Conservation (phyloP, 2,329 filamentous ascomycete genomes). For the Rutstroemia sydowiana region DNA sequence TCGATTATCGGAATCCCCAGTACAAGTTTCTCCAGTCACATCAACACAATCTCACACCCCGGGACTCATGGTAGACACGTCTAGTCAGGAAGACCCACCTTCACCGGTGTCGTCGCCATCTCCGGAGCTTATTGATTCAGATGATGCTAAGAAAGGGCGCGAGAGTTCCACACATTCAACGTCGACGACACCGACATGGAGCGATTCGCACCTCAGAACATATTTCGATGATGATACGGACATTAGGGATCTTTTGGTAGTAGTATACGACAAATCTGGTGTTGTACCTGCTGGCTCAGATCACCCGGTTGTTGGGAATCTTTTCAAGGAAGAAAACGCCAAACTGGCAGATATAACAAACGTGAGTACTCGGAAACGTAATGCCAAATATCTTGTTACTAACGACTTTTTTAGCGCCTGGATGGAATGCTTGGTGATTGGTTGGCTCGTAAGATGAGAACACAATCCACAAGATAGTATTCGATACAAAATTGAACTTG, state of each 20-base stretch:
- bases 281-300: constrained; percentile 73
- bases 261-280: constrained; percentile 88
- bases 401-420: constrained; percentile 50
- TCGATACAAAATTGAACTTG: background rate
- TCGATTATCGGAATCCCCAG: constrained; percentile 59
- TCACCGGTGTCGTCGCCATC: constrained; percentile 58
- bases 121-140: constrained; percentile 48
- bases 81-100: constrained; percentile 59
- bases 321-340: constrained; percentile 84
- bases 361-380: constrained; percentile 37
- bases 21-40: constrained; percentile 54
- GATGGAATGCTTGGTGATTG: constrained; percentile 82
- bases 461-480: constrained; percentile 22
- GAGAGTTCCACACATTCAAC: constrained; percentile 48
- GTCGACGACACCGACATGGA: constrained; percentile 61
- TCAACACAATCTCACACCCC: constrained; percentile 47
- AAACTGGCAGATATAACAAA: constrained; percentile 80
- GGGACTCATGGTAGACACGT: constrained; percentile 61
- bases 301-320: constrained; percentile 70
- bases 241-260: constrained; percentile 79
- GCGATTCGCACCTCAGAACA: constrained; percentile 73
- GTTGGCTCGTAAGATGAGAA: constrained; percentile 63
- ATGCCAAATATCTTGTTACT: background rate
- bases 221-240: constrained; percentile 89
- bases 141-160: constrained; percentile 34